Conservation (phyloP, 108 stramenopile genomes). For the Cyclostephanos invisitatus region DNA sequence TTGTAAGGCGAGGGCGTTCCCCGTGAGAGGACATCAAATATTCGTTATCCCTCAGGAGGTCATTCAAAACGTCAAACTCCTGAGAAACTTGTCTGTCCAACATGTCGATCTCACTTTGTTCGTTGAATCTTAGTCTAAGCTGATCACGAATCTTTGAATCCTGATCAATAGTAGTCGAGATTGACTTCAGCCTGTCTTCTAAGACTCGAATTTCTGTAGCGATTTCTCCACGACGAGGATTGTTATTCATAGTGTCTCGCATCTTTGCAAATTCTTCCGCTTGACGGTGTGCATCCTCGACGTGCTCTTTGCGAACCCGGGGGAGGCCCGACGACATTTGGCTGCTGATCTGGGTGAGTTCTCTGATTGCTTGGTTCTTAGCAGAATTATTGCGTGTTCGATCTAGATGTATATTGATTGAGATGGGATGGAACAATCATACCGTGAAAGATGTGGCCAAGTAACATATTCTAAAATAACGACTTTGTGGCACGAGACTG, state of each 20-base stretch:
- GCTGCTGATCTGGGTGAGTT: constrained; percentile 30
- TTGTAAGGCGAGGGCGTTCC: not conserved
- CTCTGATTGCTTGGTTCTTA: constrained; percentile 54
- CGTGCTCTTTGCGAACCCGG: constrained; percentile 50
- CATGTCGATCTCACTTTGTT: constrained; percentile 70
- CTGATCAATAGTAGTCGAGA: constrained; percentile 52
- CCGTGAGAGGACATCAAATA: constrained; percentile 26
- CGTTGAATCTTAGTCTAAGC: constrained; percentile 59
- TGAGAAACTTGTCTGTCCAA: constrained; percentile 60
- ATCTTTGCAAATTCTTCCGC: constrained; percentile 32
- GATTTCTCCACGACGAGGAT: constrained; percentile 68
- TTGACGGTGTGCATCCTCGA: constrained; percentile 46
- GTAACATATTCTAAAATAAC: not conserved
- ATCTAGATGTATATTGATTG: not conserved
- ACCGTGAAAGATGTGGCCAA: not conserved
- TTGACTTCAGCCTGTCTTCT: constrained; percentile 65
- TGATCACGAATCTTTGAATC: constrained; percentile 60
- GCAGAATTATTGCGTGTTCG: constrained; percentile 28
- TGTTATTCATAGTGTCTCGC: constrained; percentile 33
- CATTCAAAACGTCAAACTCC: constrained; percentile 46
- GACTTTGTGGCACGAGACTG: not conserved
- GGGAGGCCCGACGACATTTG: constrained; percentile 31
- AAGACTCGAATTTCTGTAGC: constrained; percentile 70
- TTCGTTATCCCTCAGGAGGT: constrained; percentile 18
- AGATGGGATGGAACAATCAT: not conserved